phyloP scores from a whole-genome alignment of 2,329 filamentous ascomycete genomes.

The Aureobasidium namibiae region DNA sequence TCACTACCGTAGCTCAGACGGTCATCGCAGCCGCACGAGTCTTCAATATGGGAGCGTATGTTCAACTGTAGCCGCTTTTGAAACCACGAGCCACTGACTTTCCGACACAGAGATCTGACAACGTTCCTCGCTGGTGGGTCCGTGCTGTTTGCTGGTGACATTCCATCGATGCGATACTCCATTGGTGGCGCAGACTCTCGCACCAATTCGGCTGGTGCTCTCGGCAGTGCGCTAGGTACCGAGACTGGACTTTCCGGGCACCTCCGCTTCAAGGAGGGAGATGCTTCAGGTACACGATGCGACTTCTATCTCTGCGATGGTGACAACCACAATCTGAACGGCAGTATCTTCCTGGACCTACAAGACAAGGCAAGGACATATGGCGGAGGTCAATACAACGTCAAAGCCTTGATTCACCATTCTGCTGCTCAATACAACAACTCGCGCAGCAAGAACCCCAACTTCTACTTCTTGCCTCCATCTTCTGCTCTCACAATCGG shows the following conservation, averaged over 20 bases:
- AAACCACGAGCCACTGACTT: not conserved
- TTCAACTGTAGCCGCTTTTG: not conserved
- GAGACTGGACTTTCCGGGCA: conserved; percentile 12
- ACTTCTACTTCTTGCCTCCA: conserved; percentile 14
- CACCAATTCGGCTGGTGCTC: not conserved
- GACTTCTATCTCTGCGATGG: conserved; percentile 17
- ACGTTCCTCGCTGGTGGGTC: conserved; percentile 4
- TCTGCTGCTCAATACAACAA: conserved; percentile 14
- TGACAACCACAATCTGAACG: conserved; percentile 18
- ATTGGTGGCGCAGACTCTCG: conserved; percentile 15
- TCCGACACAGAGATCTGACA: not conserved
- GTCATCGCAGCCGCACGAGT: conserved; percentile 8
- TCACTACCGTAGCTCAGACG: not conserved
- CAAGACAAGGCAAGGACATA: conserved; percentile 17
- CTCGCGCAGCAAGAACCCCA: conserved; percentile 16
- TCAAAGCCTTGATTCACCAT: conserved; percentile 16
- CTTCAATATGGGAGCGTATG: conserved; percentile 13
- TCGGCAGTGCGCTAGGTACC: conserved; percentile 15
- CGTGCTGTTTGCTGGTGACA: conserved; percentile 16
- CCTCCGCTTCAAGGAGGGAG: conserved; percentile 16
- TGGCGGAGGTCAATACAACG: conserved; percentile 18
- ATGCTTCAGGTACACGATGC: conserved; percentile 16
- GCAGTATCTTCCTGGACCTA: conserved; percentile 14
- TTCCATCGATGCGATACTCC: conserved; percentile 16
- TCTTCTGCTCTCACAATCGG: not conserved